phyloP scores from a whole-genome alignment of 2,329 filamentous ascomycete genomes.

The Hortaea sp. region DNA sequence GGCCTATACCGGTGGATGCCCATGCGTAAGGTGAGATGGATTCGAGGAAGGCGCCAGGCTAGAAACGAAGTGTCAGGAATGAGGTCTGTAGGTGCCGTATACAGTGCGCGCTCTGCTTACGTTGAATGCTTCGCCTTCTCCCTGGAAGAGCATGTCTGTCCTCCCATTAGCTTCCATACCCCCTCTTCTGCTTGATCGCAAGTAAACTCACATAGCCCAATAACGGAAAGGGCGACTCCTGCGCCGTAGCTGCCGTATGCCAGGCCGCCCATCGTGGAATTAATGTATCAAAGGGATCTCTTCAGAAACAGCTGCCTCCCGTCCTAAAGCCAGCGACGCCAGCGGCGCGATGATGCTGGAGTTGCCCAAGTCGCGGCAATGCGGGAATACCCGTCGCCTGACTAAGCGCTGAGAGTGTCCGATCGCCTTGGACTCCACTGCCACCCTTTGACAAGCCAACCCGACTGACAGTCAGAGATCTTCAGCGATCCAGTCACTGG shows the following conservation, averaged over 20 bases:
- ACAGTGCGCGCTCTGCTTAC: slow-evolving; percentile 41
- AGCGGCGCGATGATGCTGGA: too few species aligned
- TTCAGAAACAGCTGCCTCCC: too few species aligned
- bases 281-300: background rate
- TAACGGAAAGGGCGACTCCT: slow-evolving; percentile 23
- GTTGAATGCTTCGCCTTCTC: slow-evolving; percentile 92
- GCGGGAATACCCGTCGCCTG: too few species aligned
- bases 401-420: too few species aligned
- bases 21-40: slow-evolving; percentile 88
- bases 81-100: background rate
- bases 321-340: too few species aligned
- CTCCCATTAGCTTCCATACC: slow-evolving; percentile 15
- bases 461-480: too few species aligned
- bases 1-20: slow-evolving; percentile 79
- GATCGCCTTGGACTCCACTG: too few species aligned
- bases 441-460: too few species aligned
- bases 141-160: slow-evolving; percentile 96
- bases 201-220: slow-evolving; percentile 27
- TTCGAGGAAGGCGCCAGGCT: slow-evolving; percentile 91
- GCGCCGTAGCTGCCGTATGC: slow-evolving; percentile 28
- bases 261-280: slow-evolving; percentile 22
- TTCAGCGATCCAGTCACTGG: too few species aligned
- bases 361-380: too few species aligned
- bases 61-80: slow-evolving; percentile 5
- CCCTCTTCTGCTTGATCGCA: background rate